Percentiles rank a stretch among this genome's conserved stretches.
These are phyloP conservation scores for Candida patagonica DNA, from an alignment of 805 yeast species.

Conservation along the genomic window DNA sequence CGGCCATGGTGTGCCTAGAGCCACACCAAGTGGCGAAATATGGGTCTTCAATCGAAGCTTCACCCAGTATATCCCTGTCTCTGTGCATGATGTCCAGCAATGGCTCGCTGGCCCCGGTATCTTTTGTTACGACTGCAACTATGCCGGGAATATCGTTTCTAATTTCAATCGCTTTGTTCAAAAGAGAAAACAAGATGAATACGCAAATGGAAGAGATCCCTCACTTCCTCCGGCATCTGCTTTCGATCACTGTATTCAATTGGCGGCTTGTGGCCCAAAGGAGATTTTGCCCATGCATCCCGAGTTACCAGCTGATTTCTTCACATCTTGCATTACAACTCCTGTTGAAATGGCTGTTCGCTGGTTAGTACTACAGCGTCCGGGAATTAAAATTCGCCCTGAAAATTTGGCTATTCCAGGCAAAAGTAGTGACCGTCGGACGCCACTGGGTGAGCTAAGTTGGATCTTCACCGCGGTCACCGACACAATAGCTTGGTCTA, in stretches of 20 bases:
- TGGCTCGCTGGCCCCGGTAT: conserved; percentile 98
- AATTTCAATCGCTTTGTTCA: conserved; percentile 87
- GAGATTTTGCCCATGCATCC: conserved; percentile 90
- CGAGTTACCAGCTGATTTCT: conserved; percentile 88
- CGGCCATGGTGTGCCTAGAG: conserved; percentile 98
- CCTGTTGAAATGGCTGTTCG: conserved; percentile 90
- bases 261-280: conserved; percentile 84
- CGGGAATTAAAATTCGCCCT: conserved; percentile 17
- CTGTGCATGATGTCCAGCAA: conserved; percentile 86
- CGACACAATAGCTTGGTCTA: conserved; percentile 96
- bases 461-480: conserved; percentile 98
- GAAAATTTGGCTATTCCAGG: conserved; percentile 70
- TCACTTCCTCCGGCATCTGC: conserved; percentile 58
- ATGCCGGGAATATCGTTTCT: conserved; percentile 86
- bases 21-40: conserved; percentile 91
- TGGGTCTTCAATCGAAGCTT: conserved; percentile 98
- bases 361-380: conserved; percentile 75
- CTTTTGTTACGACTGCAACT: conserved; percentile 87
- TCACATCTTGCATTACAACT: conserved; percentile 90
- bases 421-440: conserved; percentile 80
- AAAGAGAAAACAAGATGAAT: conserved; percentile 77
- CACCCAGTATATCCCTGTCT: conserved; percentile 95
- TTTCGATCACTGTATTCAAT: conserved; percentile 79
- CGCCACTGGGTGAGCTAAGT: conserved; percentile 90
- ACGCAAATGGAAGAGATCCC: conserved; percentile 18